These are phyloP conservation scores for Trichoderma cornu-damae DNA, from an alignment of 2,329 filamentous ascomycete genomes.

Conservation along the genomic window DNA sequence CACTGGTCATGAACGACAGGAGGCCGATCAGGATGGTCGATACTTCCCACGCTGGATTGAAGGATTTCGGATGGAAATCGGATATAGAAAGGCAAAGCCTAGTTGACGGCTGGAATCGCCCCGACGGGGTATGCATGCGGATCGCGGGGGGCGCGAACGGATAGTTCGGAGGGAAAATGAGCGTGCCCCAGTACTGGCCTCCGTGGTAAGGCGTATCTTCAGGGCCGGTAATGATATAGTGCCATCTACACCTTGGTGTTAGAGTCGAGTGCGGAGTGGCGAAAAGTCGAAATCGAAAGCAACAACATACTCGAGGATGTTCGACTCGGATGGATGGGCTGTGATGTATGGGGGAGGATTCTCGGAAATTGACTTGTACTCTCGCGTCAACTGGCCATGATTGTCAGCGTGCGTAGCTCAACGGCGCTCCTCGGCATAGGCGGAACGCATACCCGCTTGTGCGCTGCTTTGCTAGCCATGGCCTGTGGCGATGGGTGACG, in stretches of 20 bases:
- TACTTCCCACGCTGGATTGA: slow-evolving; percentile 98
- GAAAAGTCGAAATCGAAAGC: not conserved
- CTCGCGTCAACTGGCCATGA: slow-evolving; percentile 51
- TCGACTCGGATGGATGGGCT: slow-evolving; percentile 82
- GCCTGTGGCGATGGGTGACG: slow-evolving; percentile 18
- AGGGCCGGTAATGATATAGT: slow-evolving; percentile 92
- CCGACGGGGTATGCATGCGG: slow-evolving; percentile 96
- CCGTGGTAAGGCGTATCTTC: slow-evolving; percentile 89
- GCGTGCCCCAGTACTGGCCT: slow-evolving; percentile 96
- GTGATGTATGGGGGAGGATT: slow-evolving; percentile 86
- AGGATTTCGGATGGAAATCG: slow-evolving; percentile 96
- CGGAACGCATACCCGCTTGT: slow-evolving; percentile 56
- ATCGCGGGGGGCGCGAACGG: slow-evolving; percentile 96
- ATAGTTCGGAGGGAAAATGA: slow-evolving; percentile 93
- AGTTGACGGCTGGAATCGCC: slow-evolving; percentile 89
- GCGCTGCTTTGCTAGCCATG: slow-evolving; percentile 69
- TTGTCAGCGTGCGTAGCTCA: not conserved
- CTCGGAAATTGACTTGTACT: slow-evolving; percentile 57
- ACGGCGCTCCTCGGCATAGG: not conserved
- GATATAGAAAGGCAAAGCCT: slow-evolving; percentile 92
- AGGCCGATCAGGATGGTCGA: slow-evolving; percentile 93
- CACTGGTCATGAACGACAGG: slow-evolving; percentile 94
- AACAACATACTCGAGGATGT: slow-evolving; percentile 75
- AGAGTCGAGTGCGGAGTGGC: not conserved
- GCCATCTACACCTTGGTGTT: slow-evolving; percentile 56